Base-by-base conservation (phyloP, 1,139 yeast genomes). In the Blastobotrys capitulatus region DNA sequence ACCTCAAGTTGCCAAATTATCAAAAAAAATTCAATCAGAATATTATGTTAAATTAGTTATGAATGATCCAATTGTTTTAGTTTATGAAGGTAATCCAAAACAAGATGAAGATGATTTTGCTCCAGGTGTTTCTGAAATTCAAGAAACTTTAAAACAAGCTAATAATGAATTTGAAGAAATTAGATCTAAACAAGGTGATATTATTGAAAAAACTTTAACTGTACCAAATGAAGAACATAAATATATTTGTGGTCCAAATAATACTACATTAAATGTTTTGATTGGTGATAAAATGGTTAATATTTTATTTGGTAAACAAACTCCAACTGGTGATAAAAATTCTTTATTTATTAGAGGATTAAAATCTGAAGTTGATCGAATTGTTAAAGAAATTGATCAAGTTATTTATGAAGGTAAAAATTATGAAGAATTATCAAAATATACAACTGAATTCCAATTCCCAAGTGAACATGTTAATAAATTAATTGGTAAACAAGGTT, bases 401-500 rank as follows among this genome's bases (percentile, higher is more conserved):
- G 75, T 81, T 10, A 71, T 86, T 54, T 77, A 75, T 49, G 92
- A 86, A 55, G 80, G 84, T 46, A 77, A 79, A 60, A 82, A 82
- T 60, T 77, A 79, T 59, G 83, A 77, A 52, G 74, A 73, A 50
- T 77, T 80, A 26, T 78, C 82, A 53, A 78, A 78, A 47, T 86
- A 77, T 67, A 69, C 74, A 47, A 67, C 80, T 20, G 71, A 76
- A 38, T 69, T 80, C 57, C 73, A 72, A 42, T 82, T 88, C 61
- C 95, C 97, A 53, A 68, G 80, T 1, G 72, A 76, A 50, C 78
- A 80, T 44, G 74, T 90, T 53, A 78, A 94, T 39, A 82, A 95
- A 68, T 75, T 94, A 50, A 88, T 94, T 66, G 99, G 98, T 58
- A 86, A 84, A 66, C 86, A 80, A 54, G 98, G 98, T 51, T 71